Evolutionary conservation across 805 yeast species (phyloP).

Genomic region (Cyberlindnera mycetangii): DNA sequence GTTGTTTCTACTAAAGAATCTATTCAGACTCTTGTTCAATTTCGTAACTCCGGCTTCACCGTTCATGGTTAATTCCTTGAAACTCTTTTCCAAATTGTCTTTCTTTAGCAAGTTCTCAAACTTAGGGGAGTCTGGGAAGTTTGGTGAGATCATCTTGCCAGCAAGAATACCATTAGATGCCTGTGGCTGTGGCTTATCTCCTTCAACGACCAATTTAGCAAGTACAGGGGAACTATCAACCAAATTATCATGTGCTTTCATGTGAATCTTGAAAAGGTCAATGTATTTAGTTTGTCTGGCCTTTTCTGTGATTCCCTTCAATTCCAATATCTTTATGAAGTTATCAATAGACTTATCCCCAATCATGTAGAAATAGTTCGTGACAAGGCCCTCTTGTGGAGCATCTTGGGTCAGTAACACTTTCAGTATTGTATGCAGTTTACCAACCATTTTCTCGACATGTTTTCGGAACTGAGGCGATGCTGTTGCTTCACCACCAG

Average conservation of each 20-base stretch:
- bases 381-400: conserved; percentile 65
- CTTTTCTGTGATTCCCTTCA: conserved; percentile 49
- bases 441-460: conserved; percentile 39
- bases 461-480: conserved; percentile 37
- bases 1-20: conserved; percentile 44
- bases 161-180: conserved; percentile 12
- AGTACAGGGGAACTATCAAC: conserved; percentile 29
- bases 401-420: conserved; percentile 58
- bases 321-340: conserved; percentile 59
- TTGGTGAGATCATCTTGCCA: conserved; percentile 20
- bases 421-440: conserved; percentile 63
- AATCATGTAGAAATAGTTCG: conserved; percentile 61
- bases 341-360: conserved; percentile 63
- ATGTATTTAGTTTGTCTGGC: conserved; percentile 22
- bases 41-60: conserved; percentile 63
- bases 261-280: conserved; percentile 27
- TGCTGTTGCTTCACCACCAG: conserved; percentile 15
- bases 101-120: conserved; percentile 29
- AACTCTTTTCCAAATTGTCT: conserved; percentile 32
- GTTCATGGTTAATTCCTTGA: conserved; percentile 39
- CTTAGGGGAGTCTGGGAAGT: conserved; percentile 25
- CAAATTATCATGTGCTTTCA: conserved; percentile 26
- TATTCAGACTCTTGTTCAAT: conserved; percentile 66
- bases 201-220: conserved; percentile 20
- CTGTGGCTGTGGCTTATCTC: conserved; percentile 4